These are phyloP conservation scores for Clathrospora elynae DNA, from an alignment of 2,329 filamentous ascomycete genomes.

Conservation along the genomic window DNA sequence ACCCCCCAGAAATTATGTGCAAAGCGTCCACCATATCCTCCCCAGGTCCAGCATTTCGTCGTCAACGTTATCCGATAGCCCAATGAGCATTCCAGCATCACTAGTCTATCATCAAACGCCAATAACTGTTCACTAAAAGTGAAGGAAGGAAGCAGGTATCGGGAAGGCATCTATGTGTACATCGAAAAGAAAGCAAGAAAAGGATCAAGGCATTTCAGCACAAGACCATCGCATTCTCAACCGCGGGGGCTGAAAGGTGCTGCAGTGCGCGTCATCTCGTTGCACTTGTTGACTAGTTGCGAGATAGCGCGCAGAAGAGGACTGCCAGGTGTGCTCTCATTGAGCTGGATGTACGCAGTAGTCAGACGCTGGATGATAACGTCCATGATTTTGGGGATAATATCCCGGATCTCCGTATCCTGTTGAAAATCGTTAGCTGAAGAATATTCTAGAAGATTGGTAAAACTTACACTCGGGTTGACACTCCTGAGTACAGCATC, in stretches of 20 bases:
- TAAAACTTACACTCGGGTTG: slow-evolving; percentile 56
- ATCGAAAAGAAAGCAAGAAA: slow-evolving; percentile 6
- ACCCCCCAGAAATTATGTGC: too few species aligned
- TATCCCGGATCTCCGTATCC: slow-evolving; percentile 61
- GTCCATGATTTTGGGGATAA: slow-evolving; percentile 65
- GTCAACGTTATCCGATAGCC: slow-evolving; percentile 10
- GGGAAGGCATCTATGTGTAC: slow-evolving; percentile 10
- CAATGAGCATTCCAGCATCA: slow-evolving; percentile 35
- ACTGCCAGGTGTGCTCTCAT: slow-evolving; percentile 58
- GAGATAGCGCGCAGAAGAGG: slow-evolving; percentile 59
- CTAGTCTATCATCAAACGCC: slow-evolving; percentile 3
- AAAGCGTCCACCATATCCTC: slow-evolving; percentile 2
- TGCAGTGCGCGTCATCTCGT: slow-evolving; percentile 39
- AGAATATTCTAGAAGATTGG: background rate
- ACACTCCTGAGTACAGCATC: slow-evolving; percentile 60
- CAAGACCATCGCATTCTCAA: slow-evolving; percentile 20
- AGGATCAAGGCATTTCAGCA: slow-evolving; percentile 38
- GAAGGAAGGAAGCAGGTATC: slow-evolving; percentile 11
- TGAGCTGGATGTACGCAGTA: slow-evolving; percentile 61
- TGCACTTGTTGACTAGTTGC: slow-evolving; percentile 47
- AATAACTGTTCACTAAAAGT: slow-evolving; percentile 12
- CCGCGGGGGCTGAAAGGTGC: slow-evolving; percentile 20
- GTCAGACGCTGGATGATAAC: slow-evolving; percentile 63
- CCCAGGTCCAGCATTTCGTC: slow-evolving; percentile 3
- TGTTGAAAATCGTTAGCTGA: slow-evolving; percentile 33